Evolutionary conservation across 192 early-diverging fungal genomes (phyloP).

Genomic region (Diversispora epigaea): DNA sequence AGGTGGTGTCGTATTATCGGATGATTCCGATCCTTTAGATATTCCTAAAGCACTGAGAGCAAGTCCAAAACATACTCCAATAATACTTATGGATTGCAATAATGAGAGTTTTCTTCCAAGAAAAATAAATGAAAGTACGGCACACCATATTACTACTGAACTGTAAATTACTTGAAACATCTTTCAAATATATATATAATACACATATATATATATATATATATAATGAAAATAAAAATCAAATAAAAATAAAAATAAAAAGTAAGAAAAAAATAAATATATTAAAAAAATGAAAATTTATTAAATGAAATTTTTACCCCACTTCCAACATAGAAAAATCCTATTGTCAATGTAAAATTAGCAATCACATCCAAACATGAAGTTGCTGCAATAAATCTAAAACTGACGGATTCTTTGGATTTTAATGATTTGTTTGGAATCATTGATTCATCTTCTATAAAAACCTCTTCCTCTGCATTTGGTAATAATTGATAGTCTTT

Average conservation of each 20-base stretch:
- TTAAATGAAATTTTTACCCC: constrained; percentile 44
- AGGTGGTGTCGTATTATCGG: background rate
- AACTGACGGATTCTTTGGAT: constrained; percentile 36
- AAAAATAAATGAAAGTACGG: constrained; percentile 56
- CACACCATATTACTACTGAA: constrained; percentile 65
- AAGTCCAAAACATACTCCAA: constrained; percentile 55
- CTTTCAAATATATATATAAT: too few species aligned
- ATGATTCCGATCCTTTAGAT: constrained; percentile 21
- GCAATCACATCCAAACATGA: constrained; percentile 54
- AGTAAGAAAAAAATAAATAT: background rate
- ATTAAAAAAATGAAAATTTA: background rate
- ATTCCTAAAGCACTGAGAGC: constrained; percentile 53
- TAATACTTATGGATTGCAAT: constrained; percentile 54
- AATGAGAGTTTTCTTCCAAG: constrained; percentile 48
- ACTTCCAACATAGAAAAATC: constrained; percentile 59
- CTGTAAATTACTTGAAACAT: constrained; percentile 66
- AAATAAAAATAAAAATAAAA: constrained; percentile 21
- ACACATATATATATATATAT: background rate
- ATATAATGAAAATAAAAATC: constrained; percentile 13
- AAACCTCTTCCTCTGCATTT: constrained; percentile 22
- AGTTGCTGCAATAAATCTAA: constrained; percentile 36
- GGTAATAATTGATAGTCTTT: constrained; percentile 27
- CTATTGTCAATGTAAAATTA: constrained; percentile 55
- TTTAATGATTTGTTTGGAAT: constrained; percentile 24
- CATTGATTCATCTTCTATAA: background rate